These are phyloP conservation scores for Wickerhamiella sorbophila DNA, from an alignment of 805 yeast genomes.

Conservation along the genomic window DNA sequence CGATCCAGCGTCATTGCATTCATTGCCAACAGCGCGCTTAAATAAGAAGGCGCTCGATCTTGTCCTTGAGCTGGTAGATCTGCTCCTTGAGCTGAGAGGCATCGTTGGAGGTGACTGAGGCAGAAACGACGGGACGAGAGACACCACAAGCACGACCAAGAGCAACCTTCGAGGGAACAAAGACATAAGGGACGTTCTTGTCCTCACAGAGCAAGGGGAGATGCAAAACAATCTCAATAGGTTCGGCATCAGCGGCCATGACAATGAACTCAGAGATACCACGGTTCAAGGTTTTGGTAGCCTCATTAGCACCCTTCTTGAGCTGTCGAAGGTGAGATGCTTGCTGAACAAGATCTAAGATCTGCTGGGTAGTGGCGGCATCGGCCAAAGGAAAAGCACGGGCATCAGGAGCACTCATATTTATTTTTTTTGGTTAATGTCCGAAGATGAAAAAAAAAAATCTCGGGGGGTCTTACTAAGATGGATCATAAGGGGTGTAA, in stretches of 20 bases:
- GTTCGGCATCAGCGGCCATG: slow-evolving; percentile 99
- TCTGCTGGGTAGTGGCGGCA: slow-evolving; percentile 87
- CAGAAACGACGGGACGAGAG: slow-evolving; percentile 98
- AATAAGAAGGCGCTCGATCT: slow-evolving; percentile 94
- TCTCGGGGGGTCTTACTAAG: no score
- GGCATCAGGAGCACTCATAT: slow-evolving; percentile 46
- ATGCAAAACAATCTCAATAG: slow-evolving; percentile 94
- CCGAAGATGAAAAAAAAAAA: no score
- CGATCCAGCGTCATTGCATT: slow-evolving; percentile 14
- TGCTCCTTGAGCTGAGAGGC: slow-evolving; percentile 95
- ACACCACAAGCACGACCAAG: slow-evolving; percentile 99
- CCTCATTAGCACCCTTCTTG: slow-evolving; percentile 99
- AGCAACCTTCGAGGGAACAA: slow-evolving; percentile 96
- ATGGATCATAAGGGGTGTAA: no score
- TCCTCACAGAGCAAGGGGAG: slow-evolving; percentile 97
- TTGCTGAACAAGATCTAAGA: slow-evolving; percentile 95
- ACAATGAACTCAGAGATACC: slow-evolving; percentile 98
- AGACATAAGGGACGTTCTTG: slow-evolving; percentile 98
- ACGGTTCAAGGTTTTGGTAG: slow-evolving; percentile 97
- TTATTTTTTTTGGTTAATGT: neutral
- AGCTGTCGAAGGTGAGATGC: slow-evolving; percentile 95
- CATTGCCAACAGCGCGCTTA: slow-evolving; percentile 26
- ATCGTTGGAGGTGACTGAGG: slow-evolving; percentile 95
- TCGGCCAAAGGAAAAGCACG: slow-evolving; percentile 99
- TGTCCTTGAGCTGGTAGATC: slow-evolving; percentile 94